Base-by-base conservation (phyloP, 257 asterid genomes). In the Schizonepeta tenuifolia region DNA sequence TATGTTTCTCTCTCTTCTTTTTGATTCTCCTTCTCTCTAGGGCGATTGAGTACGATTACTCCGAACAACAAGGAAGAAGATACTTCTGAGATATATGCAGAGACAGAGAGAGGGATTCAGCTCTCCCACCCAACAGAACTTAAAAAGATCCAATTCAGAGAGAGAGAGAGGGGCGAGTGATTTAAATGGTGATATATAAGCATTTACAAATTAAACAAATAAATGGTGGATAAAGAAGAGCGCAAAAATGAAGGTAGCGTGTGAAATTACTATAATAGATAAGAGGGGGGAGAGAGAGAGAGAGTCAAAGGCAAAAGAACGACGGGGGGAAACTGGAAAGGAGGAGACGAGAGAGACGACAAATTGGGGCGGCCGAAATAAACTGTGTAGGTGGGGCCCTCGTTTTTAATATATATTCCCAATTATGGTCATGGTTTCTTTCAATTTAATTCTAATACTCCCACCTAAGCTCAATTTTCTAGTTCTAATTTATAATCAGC, bases 291-390 rank as follows among this genome's bases (percentile, higher is more conserved):
- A 14, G 71, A 15, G 22, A 5, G 51, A 24, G 63, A 47, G 44
- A 11, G 75, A 46, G 85, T 74, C 83, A 79, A 77, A 71, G 75
- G 63, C 41, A 20, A 46, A 69, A 56, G 74, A 36, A 40, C 68
- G 76, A 62, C 67, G 75, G 75, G 59, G 74, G 38, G 77, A 31
- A 24, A 24, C n/a, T n/a, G 26, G 26, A n/a, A 21, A 56, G 78
- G 72, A 65, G 72, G 71, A 67, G 83, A 77, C 83, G 83, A 74
- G 83, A 63, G 83, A 85, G 85, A 80, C 82, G 87, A 85, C 89
- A 82, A 85, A 82, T 2, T 41, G 57, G 85, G 85, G 78, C 89
- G 86, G 86, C 85, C 82, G 72, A 69, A 75, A 51, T 80, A 61
- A 65, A 80, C 85, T 72, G 74, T 69, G 64, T 6, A 38, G 8